Percentiles rank a stretch among this genome's conserved stretches.
These are phyloP conservation scores for Rosa lucieae DNA, from an alignment of 306 rosid species.

Conservation along the genomic window DNA sequence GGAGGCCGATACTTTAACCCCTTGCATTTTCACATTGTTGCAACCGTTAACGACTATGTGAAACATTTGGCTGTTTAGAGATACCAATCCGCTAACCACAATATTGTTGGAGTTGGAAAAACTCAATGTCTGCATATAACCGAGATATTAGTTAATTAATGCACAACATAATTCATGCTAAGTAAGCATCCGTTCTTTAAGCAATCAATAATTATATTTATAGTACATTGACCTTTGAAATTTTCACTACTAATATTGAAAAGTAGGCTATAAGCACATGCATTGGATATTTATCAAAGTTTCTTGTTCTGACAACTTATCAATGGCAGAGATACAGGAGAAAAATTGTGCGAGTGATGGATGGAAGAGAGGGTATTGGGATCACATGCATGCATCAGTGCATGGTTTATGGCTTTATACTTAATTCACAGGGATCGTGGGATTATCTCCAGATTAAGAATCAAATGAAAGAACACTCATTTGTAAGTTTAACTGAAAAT, in stretches of 20 bases:
- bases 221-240: background rate
- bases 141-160: background rate
- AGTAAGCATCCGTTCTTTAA: background rate
- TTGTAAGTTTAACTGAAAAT: background rate
- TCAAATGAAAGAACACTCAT: too few relatives aligned
- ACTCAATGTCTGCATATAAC: slow-evolving; percentile 37
- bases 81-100: slow-evolving; percentile 34
- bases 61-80: slow-evolving; percentile 51
- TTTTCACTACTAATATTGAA: background rate
- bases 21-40: slow-evolving; percentile 36
- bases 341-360: background rate
- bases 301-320: background rate
- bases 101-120: slow-evolving; percentile 45
- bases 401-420: background rate
- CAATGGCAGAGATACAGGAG: background rate
- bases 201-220: background rate
- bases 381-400: background rate
- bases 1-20: slow-evolving; percentile 32
- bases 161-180: slow-evolving; percentile 1
- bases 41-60: slow-evolving; percentile 50
- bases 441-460: background rate
- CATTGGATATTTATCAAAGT: background rate
- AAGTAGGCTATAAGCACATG: slow-evolving; percentile 2
- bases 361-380: background rate
- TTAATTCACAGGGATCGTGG: background rate